phyloP scores from a whole-genome alignment of 305 asterid species.

The Solanum hybrid region DNA sequence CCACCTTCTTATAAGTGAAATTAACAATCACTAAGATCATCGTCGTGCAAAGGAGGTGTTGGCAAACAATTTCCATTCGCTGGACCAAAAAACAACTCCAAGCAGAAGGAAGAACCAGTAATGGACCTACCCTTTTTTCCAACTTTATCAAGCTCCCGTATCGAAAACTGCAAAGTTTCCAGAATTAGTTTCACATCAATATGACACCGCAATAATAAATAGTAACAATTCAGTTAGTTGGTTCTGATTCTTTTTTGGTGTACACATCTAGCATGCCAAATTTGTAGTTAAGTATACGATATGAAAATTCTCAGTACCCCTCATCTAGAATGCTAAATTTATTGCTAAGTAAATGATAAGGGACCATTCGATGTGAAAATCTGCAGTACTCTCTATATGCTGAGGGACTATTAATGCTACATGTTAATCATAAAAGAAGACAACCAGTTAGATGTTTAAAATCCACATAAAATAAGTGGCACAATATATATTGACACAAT shows the following conservation, averaged over 20 bases:
- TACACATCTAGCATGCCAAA: not conserved
- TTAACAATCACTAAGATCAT: conserved; percentile 8
- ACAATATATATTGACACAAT: not conserved
- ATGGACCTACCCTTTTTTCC: conserved; percentile 52
- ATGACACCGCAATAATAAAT: not conserved
- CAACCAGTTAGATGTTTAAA: not conserved
- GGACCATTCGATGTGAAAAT: not conserved
- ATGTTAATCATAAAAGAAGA: not conserved
- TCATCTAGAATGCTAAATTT: not conserved
- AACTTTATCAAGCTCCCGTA: conserved; percentile 60
- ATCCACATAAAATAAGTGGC: not conserved
- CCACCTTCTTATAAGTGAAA: not conserved
- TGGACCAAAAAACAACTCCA: conserved; percentile 71
- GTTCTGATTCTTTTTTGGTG: not conserved
- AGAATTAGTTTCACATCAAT: not conserved
- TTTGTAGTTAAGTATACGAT: not conserved
- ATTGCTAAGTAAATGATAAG: not conserved
- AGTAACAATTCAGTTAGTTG: not conserved
- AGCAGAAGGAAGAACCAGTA: conserved; percentile 62
- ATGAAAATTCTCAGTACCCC: not conserved
- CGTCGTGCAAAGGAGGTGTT: conserved; percentile 19
- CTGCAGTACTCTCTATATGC: not conserved
- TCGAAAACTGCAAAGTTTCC: conserved; percentile 32
- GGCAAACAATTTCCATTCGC: conserved; percentile 26
- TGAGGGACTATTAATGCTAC: not conserved